A percentile compares a stretch with the other conserved stretches of the same genome.
phyloP scores from a whole-genome alignment of 257 asterid genomes.

The Buddleja alternifolia region DNA sequence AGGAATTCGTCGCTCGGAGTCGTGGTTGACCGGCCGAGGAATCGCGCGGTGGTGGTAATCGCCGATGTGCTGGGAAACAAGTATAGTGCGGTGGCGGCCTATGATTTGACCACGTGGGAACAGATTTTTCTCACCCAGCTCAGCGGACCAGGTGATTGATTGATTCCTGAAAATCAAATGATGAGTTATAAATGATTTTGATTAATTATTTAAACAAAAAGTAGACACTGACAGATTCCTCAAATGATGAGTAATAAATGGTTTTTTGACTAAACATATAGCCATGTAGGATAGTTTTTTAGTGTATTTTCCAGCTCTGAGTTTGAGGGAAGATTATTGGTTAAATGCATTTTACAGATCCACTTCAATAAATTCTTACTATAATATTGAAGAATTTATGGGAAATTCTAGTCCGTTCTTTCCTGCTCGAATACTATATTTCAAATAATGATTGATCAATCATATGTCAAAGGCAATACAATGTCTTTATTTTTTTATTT shows the following conservation, averaged over 20 bases:
- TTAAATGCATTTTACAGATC: too few relatives aligned
- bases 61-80: constrained; percentile 69
- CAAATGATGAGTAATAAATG: too few relatives aligned
- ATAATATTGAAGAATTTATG: not conserved
- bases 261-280: too few relatives aligned
- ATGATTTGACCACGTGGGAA: constrained; percentile 76
- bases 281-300: too few relatives aligned
- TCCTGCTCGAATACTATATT: too few relatives aligned
- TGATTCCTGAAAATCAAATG: not conserved
- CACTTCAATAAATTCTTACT: not conserved
- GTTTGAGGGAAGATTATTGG: too few relatives aligned
- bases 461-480: too few relatives aligned
- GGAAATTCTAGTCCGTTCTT: too few relatives aligned
- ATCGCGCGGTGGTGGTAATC: constrained; percentile 65
- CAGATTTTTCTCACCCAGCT: constrained; percentile 78
- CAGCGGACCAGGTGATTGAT: constrained; percentile 70
- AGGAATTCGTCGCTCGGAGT: constrained; percentile 85
- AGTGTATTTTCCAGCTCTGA: too few relatives aligned
- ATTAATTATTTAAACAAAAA: not conserved
- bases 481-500: too few relatives aligned
- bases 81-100: constrained; percentile 80
- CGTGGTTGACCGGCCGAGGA: constrained; percentile 78
- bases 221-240: not conserved
- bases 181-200: not conserved
- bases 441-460: too few relatives aligned